Conservation (phyloP, 2,329 filamentous ascomycete species). For the Myriosclerotinia duriaeana region DNA sequence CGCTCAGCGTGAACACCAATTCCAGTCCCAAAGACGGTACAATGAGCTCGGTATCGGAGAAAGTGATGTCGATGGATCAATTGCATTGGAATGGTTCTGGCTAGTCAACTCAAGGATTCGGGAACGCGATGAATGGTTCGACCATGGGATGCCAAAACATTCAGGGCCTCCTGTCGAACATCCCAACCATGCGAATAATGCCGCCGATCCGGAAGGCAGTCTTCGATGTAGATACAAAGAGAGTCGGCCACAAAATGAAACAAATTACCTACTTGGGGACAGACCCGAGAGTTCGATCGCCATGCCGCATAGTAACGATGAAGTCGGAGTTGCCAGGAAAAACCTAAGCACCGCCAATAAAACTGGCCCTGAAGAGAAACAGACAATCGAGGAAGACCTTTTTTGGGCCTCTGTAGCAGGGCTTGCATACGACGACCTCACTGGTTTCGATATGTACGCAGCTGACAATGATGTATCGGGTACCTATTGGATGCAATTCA, state of each 20-base stretch:
- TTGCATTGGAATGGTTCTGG: neutral
- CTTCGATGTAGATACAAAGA: neutral
- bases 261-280: neutral
- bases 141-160: no score
- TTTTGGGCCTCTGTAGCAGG: no score
- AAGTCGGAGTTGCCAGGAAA: no score
- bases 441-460: neutral
- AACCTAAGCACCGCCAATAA: neutral
- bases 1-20: neutral
- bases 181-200: neutral
- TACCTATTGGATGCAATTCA: neutral
- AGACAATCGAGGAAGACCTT: no score
- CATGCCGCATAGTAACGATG: neutral
- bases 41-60: neutral
- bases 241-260: neutral
- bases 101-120: no score
- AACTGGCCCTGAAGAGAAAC: neutral
- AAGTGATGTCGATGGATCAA: neutral
- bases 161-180: rapidly evolving
- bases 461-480: neutral
- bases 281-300: neutral
- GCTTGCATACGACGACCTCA: neutral
- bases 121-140: no score
- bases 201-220: neutral
- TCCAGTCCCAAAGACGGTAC: neutral